Evolutionary conservation across 163 green algal genomes (phyloP).

Genomic region (Chlamydomonas reinhardtii): DNA sequence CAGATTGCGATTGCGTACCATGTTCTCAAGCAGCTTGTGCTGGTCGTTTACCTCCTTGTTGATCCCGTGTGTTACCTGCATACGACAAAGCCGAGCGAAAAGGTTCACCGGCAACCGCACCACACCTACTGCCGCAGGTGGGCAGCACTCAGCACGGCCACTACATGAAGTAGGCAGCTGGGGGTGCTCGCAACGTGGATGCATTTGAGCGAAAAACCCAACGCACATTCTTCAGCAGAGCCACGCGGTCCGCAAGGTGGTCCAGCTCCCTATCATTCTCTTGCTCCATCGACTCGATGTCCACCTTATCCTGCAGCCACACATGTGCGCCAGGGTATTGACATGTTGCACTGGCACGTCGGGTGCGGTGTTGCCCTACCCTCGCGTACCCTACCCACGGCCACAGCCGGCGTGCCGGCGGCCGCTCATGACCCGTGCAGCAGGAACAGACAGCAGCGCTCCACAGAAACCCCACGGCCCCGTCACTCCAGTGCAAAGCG

Average conservation of each 20-base stretch:
- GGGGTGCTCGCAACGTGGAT: not conserved
- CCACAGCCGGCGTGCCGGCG: too few relatives aligned
- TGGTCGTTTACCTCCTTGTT: conserved; percentile 74
- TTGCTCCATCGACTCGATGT: conserved; percentile 80
- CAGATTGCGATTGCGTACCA: conserved; percentile 72
- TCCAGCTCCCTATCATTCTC: conserved; percentile 83
- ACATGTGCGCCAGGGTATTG: not conserved
- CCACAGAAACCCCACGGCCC: too few relatives aligned
- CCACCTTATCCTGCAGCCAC: conserved; percentile 58
- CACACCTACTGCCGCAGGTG: too few relatives aligned
- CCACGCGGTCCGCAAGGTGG: conserved; percentile 73
- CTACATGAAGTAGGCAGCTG: too few relatives aligned
- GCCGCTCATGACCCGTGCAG: not conserved
- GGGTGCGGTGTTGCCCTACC: too few relatives aligned
- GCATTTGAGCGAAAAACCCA: conserved; percentile 19
- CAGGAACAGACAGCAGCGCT: too few relatives aligned
- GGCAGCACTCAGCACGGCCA: too few relatives aligned
- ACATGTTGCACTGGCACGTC: too few relatives aligned
- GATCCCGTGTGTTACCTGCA: conserved; percentile 73
- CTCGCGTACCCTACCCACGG: too few relatives aligned
- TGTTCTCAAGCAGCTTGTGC: conserved; percentile 77
- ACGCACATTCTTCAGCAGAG: conserved; percentile 72
- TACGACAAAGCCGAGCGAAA: too few relatives aligned
- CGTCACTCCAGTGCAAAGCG: too few relatives aligned
- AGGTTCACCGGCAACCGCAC: too few relatives aligned